Base-by-base conservation (phyloP, 2,329 filamentous ascomycete genomes). In the Venturia carpophila region DNA sequence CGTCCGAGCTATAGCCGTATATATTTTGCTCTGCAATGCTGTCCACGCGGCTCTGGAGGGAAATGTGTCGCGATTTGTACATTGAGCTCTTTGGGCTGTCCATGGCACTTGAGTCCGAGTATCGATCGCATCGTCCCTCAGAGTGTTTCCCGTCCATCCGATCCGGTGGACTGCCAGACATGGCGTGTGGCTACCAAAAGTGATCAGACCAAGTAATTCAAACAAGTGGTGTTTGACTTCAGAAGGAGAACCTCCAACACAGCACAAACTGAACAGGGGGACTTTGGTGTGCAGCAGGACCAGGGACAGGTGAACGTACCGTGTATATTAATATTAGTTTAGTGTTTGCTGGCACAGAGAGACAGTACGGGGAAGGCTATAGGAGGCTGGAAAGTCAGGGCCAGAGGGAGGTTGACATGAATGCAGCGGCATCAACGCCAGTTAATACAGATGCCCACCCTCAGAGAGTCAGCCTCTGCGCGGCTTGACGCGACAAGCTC, bases 41-140 rank as follows among this genome's bases (percentile, higher is more conserved):
- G 39, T 74, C 70, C 0, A 71, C 69, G 62, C 69, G 63, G 19
- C 70, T 72, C 61, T 74, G 71, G 6, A 73, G 67, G 27, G 72
- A 73, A 49, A 74, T 69, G 34, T 73, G 72, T 60, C 71, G 68
- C 17, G 71, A 71, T 47, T 71, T 71, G 69, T 72, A 71, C n/a
- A 70, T 60, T 19, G 71, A 72, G 52, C 37, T 58, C 45, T 60
- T 67, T 60, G 60, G 55, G 45, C 64, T 65, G 56, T 65, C 64
- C 45, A 63, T 45, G 42, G 42, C 62, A 47, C 42, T 42, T 45
- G 42, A 45, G 39, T 45, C 60, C 9, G 60, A 61, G 39, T 42
- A 61, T 3, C 60, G 60, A 27, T 58, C 52, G 52, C 37, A 58
- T 37, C 52, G 19, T 45, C 37, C 60, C 37, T 61, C 60, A 61